Conservation (phyloP, 2,329 filamentous ascomycete species). For the Pseudogymnoascus sp. region DNA sequence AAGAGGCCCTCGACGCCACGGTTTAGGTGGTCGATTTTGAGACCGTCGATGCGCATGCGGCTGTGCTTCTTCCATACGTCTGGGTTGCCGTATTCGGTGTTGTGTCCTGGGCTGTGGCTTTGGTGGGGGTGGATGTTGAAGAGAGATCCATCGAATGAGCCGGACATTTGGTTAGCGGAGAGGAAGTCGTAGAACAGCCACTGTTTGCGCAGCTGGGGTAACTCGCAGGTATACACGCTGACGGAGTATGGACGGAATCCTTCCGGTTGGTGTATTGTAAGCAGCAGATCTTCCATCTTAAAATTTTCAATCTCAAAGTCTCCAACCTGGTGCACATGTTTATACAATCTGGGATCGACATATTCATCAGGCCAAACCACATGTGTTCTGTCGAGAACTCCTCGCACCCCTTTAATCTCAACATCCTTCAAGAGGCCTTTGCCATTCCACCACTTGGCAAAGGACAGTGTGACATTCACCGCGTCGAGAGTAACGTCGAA, state of each 20-base stretch:
- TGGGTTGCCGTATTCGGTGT: slow-evolving; percentile 55
- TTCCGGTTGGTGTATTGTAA: slow-evolving; percentile 85
- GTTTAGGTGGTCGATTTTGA: slow-evolving; percentile 95
- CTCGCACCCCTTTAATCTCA: slow-evolving; percentile 86
- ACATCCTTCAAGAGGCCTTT: slow-evolving; percentile 88
- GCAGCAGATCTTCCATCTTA: slow-evolving; percentile 86
- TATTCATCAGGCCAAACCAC: slow-evolving; percentile 65
- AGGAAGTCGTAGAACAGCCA: slow-evolving; percentile 98
- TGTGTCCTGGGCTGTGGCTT: slow-evolving; percentile 70
- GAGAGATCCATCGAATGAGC: slow-evolving; percentile 88
- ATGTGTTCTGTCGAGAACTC: slow-evolving; percentile 83
- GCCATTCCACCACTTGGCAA: slow-evolving; percentile 98
- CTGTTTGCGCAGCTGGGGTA: slow-evolving; percentile 87
- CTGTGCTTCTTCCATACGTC: slow-evolving; percentile 93
- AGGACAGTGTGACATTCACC: slow-evolving; percentile 92
- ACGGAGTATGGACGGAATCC: slow-evolving; percentile 91
- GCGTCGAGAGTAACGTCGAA: slow-evolving; percentile 94
- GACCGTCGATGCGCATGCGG: slow-evolving; percentile 81
- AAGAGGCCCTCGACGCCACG: slow-evolving; percentile 88
- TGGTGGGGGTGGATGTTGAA: slow-evolving; percentile 97
- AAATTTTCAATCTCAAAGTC: slow-evolving; percentile 98
- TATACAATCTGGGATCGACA: slow-evolving; percentile 78
- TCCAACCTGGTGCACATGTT: slow-evolving; percentile 79
- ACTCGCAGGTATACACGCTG: slow-evolving; percentile 91
- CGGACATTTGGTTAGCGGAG: slow-evolving; percentile 91